Conservation (phyloP, 805 yeast species). For the Kuraishia borneana region DNA sequence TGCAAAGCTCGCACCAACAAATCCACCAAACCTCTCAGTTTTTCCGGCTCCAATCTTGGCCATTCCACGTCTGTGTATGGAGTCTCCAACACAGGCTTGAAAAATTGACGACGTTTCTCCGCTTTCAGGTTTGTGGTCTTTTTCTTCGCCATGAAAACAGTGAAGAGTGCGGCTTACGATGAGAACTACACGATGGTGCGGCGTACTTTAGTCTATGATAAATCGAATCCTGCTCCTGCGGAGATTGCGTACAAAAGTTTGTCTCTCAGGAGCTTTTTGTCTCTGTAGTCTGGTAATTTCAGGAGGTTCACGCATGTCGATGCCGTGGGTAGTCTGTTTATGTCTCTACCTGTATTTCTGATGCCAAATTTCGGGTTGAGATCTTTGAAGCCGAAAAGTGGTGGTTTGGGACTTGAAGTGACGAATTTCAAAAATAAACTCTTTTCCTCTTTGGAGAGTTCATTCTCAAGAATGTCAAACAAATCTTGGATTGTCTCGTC, state of each 20-base stretch:
- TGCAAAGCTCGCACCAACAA: constrained; percentile 9
- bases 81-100: constrained; percentile 53
- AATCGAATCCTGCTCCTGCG: constrained; percentile 80
- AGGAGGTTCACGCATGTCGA: constrained; percentile 87
- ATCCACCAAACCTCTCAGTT: constrained; percentile 19
- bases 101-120: constrained; percentile 35
- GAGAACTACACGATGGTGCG: neutral
- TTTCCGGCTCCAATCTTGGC: constrained; percentile 26
- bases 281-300: constrained; percentile 72
- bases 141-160: neutral
- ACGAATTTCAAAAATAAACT: constrained; percentile 72
- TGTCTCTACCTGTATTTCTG: constrained; percentile 46
- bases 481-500: constrained; percentile 54
- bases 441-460: constrained; percentile 52
- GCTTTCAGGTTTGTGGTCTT: neutral
- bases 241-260: constrained; percentile 73
- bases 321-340: constrained; percentile 71
- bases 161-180: neutral
- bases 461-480: constrained; percentile 62
- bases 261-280: constrained; percentile 41
- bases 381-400: constrained; percentile 73
- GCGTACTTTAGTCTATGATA: no score
- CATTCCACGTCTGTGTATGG: constrained; percentile 41
- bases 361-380: constrained; percentile 76
- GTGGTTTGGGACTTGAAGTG: constrained; percentile 87